Conservation (phyloP, 495 filamentous ascomycete genomes). For the Glonium stellatum region DNA sequence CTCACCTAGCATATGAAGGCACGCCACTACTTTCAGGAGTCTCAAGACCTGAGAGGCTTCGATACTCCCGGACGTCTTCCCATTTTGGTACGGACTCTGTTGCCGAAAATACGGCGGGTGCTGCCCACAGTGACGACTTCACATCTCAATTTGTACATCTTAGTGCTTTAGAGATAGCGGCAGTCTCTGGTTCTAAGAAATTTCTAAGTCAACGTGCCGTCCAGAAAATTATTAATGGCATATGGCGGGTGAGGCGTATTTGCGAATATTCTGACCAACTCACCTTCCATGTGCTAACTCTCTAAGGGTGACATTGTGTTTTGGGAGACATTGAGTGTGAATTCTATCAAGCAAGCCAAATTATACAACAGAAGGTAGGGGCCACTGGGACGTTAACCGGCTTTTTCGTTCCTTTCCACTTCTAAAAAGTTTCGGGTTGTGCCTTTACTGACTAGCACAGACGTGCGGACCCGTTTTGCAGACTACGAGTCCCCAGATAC, state of each 20-base stretch:
- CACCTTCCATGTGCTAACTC: conserved; percentile 2
- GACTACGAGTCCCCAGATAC: conserved; percentile 84
- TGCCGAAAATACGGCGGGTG: conserved; percentile 16
- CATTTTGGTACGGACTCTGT: conserved; percentile 29
- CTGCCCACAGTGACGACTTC: conserved; percentile 47
- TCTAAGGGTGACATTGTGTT: conserved; percentile 72
- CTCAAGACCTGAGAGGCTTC: conserved; percentile 10
- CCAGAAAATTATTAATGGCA: conserved; percentile 79
- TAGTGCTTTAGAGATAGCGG: conserved; percentile 85
- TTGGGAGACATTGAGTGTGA: conserved; percentile 73
- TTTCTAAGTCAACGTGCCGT: conserved; percentile 82
- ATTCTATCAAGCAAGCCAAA: conserved; percentile 72
- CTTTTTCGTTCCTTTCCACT: neutral
- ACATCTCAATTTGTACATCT: conserved; percentile 65
- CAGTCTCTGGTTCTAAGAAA: conserved; percentile 80
- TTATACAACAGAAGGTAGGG: conserved; percentile 58
- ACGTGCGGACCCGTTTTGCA: conserved; percentile 72
- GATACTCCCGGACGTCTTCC: conserved; percentile 27
- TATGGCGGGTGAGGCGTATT: conserved; percentile 56
- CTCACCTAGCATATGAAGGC: conserved; percentile 1
- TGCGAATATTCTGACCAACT: too few species aligned
- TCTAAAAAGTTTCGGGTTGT: neutral
- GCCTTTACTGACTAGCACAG: conserved; percentile 16
- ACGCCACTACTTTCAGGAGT: conserved; percentile 16
- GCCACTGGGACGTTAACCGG: neutral